phyloP scores from a whole-genome alignment of 192 early-diverging fungal species.

The Rhizophlyctis rosea region DNA sequence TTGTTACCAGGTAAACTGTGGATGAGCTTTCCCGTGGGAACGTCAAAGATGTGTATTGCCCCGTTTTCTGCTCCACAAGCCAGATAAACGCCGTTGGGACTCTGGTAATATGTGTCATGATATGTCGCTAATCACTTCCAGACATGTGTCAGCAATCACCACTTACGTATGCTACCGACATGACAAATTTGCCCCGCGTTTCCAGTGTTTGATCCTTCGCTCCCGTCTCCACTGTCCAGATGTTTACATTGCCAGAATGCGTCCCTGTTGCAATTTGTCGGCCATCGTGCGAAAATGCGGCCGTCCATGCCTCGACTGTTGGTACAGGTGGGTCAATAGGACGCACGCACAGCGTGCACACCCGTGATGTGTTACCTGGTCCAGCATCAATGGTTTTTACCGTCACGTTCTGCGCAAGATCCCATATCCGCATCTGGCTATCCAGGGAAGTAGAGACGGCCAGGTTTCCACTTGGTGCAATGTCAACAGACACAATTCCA shows the following conservation, averaged over 20 bases:
- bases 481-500: constrained; percentile 73
- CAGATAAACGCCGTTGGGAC: constrained; percentile 70
- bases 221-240: constrained; percentile 66
- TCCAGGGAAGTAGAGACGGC: constrained; percentile 75
- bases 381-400: constrained; percentile 61
- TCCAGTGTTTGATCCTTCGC: constrained; percentile 63
- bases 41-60: constrained; percentile 67
- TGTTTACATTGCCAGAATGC: constrained; percentile 67
- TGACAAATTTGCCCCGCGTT: constrained; percentile 73
- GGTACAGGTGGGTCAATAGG: background rate
- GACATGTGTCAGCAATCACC: background rate
- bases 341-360: background rate
- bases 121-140: background rate
- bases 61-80: constrained; percentile 76
- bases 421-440: constrained; percentile 75
- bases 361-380: constrained; percentile 53
- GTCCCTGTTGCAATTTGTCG: constrained; percentile 68
- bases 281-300: constrained; percentile 70
- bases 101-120: constrained; percentile 38
- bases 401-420: constrained; percentile 52
- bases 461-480: constrained; percentile 21
- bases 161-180: constrained; percentile 74
- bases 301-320: constrained; percentile 73
- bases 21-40: constrained; percentile 62
- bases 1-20: constrained; percentile 52